Conservation (phyloP, 805 yeast genomes). For the Clavispora asparagi region DNA sequence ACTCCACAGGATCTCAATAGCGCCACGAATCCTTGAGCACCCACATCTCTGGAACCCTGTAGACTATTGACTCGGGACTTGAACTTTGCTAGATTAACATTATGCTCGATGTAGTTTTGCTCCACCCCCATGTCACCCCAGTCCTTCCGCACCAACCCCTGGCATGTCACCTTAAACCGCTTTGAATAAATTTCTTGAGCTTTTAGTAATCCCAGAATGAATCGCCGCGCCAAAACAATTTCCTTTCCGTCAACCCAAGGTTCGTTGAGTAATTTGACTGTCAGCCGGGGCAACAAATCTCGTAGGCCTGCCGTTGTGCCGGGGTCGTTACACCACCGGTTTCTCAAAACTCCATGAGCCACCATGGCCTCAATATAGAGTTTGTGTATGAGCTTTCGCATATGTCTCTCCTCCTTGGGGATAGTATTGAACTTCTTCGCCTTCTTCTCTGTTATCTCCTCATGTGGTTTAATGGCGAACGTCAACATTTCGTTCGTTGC, state of each 20-base stretch:
- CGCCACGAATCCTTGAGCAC: conserved; percentile 84
- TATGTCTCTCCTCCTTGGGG: conserved; percentile 49
- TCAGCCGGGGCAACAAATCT: conserved; percentile 38
- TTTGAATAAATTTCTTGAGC: conserved; percentile 59
- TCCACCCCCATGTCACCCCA: conserved; percentile 27
- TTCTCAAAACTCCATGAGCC: conserved; percentile 63
- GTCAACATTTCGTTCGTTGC: conserved; percentile 8
- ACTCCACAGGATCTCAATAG: conserved; percentile 66
- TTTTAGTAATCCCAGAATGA: conserved; percentile 73
- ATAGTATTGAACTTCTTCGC: conserved; percentile 32
- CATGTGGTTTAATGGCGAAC: conserved; percentile 6
- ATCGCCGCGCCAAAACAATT: conserved; percentile 52
- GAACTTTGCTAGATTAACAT: conserved; percentile 40
- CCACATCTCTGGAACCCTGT: conserved; percentile 70
- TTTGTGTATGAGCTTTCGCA: conserved; percentile 54
- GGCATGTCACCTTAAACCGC: conserved; percentile 44
- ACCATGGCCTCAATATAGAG: conserved; percentile 54
- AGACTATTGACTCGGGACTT: conserved; percentile 36
- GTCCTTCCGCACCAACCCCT: conserved; percentile 31
- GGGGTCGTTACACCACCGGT: conserved; percentile 64
- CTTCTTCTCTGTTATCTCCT: conserved; percentile 11
- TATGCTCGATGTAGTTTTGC: conserved; percentile 19
- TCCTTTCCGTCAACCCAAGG: conserved; percentile 6
- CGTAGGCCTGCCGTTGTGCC: conserved; percentile 37
- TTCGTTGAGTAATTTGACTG: neutral